phyloP scores from a whole-genome alignment of 208 protist species.

The Wallacemonas rigidus region DNA sequence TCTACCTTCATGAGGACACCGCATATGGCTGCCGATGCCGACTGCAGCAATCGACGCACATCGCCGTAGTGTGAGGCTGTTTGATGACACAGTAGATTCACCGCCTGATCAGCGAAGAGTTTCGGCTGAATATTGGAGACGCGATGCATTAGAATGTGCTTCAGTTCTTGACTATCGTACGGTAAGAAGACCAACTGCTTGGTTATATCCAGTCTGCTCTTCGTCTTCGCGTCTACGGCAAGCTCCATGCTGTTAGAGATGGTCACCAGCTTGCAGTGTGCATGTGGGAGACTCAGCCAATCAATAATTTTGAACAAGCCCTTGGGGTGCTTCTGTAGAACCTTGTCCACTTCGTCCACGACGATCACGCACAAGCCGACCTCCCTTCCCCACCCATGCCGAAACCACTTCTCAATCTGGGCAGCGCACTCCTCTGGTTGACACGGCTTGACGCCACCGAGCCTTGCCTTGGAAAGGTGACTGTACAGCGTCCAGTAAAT shows the following conservation, averaged over 20 bases:
- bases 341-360: conserved; percentile 90
- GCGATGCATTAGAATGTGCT: conserved; percentile 66
- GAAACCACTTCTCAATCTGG: conserved; percentile 80
- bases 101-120: conserved; percentile 79
- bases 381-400: conserved; percentile 57
- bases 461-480: conserved; percentile 67
- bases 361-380: conserved; percentile 76
- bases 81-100: conserved; percentile 84
- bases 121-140: conserved; percentile 63
- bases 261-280: conserved; percentile 84
- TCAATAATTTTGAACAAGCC: conserved; percentile 85
- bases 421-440: conserved; percentile 63
- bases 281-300: conserved; percentile 82
- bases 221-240: conserved; percentile 80
- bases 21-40: conserved; percentile 81
- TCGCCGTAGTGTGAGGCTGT: conserved; percentile 89
- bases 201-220: conserved; percentile 78
- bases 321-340: conserved; percentile 79
- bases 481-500: conserved; percentile 87
- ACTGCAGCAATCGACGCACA: conserved; percentile 84
- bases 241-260: conserved; percentile 92
- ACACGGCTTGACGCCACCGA: conserved; percentile 55
- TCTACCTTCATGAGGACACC: conserved; percentile 80
- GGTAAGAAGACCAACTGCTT: conserved; percentile 84
- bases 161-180: conserved; percentile 77